Base-by-base conservation (phyloP, 352 stramenopile genomes). In the Phytopythium cucurbitacearum region DNA sequence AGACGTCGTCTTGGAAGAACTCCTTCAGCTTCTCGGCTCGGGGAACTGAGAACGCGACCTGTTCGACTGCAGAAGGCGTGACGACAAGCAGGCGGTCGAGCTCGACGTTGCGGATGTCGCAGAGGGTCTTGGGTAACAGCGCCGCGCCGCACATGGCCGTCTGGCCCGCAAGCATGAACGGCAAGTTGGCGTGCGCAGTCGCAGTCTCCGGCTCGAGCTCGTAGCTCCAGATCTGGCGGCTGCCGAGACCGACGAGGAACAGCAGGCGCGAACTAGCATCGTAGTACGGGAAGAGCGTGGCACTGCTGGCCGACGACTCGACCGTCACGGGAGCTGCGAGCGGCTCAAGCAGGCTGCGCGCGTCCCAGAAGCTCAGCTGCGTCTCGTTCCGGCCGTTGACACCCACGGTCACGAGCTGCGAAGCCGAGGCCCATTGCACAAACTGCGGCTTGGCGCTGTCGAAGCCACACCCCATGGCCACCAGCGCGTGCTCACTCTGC, bases 1-100 rank as follows among this genome's bases (percentile, higher is more conserved):
- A 92, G 7, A 94, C 59, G 51, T 94, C 81, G 53, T 92, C 84
- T 59, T 94, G 84, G 59, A 92, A 94, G 50, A 79, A 94, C 39
- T 76, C 54, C 38, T 77, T 76, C 5, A 91, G 66, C 47, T 80
- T 88, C 11, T 84, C 63, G 9, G 78, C 72, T 40, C 84, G 74
- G 3, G 84, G 81, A 21, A 94, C 58, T 21, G 64, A 71, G 42
- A 94, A 94, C 13, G 73, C 84, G 1, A 89, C 71, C 34, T 57
- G 65, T 37, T 91, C 65, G 3, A 91, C 57, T 11, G 65, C 60
- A 11, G 67, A 71, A 3, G 68, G 61, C 11, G 76, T 86, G 41
- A 89, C 61, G 35, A 91, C 51, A 21, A 94, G 68, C 55, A 94
- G 47, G 33, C 62, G 67, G 33, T 69, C 76, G 32, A 94, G 55